phyloP scores from a whole-genome alignment of 352 stramenopile species.

The Globisporangium canariense region DNA sequence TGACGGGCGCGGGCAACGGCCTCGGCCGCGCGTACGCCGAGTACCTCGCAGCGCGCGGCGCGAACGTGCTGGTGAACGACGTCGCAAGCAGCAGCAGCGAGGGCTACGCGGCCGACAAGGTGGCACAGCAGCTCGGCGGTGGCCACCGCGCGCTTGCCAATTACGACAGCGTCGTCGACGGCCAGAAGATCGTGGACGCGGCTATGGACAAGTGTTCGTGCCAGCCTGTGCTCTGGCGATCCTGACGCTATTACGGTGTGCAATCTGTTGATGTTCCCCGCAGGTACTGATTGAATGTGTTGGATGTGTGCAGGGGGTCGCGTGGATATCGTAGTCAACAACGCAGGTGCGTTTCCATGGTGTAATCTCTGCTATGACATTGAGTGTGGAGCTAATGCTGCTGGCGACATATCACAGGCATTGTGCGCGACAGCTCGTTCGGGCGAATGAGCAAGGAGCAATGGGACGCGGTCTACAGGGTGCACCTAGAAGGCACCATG shows the following conservation, averaged over 20 bases:
- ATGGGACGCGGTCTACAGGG: slow-evolving; percentile 78
- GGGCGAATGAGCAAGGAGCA: slow-evolving; percentile 82
- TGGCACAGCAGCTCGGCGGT: slow-evolving; percentile 54
- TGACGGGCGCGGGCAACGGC: slow-evolving; percentile 84
- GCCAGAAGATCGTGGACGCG: slow-evolving; percentile 78
- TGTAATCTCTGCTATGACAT: not conserved
- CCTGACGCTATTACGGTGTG: not conserved
- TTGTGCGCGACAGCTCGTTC: slow-evolving; percentile 88
- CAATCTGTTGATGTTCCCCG: not conserved
- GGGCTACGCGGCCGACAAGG: slow-evolving; percentile 48
- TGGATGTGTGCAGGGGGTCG: slow-evolving; percentile 44
- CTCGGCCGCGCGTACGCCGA: slow-evolving; percentile 81
- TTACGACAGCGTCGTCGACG: slow-evolving; percentile 72
- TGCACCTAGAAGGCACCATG: slow-evolving; percentile 85
- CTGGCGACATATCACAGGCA: slow-evolving; percentile 23
- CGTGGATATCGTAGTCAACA: slow-evolving; percentile 93
- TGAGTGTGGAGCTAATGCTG: not conserved
- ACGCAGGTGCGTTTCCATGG: slow-evolving; percentile 65
- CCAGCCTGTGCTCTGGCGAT: not conserved
- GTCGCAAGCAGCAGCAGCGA: slow-evolving; percentile 22
- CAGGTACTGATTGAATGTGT: slow-evolving; percentile 3
- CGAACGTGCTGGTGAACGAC: slow-evolving; percentile 85
- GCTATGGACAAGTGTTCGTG: slow-evolving; percentile 76
- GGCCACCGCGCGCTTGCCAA: slow-evolving; percentile 50
- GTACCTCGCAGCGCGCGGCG: slow-evolving; percentile 60